Base-by-base conservation (phyloP, 352 stramenopile species). In the Pythium periplocum region DNA sequence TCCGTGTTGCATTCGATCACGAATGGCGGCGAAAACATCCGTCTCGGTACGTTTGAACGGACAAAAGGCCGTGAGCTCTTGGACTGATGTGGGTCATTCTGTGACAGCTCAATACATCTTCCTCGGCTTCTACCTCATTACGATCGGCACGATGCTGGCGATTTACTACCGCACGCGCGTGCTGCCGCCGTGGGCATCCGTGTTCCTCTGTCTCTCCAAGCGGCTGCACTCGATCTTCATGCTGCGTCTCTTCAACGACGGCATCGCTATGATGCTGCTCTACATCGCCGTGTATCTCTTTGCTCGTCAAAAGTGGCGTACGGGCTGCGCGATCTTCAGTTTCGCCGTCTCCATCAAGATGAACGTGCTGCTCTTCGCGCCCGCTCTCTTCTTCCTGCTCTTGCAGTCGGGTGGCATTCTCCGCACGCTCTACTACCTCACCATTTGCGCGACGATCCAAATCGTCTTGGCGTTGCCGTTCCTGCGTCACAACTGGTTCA, bases 231-330 rank as follows among this genome's bases (percentile, higher is more conserved):
- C 94, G 44, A 98, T 99, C 62, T 99, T 97, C 71, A 74, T 99
- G 62, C 76, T 99, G 47, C 90, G 97, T 45, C 83, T 99, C 55
- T 99, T 99, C 74, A 99, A 99, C 75, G 97, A 99, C 67, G 90
- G 88, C 43, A 72, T 98, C 17, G 92, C 95, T 4, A 98, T 99
- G 92, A 82, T 98, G 66, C 65, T 99, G 32, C 66, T 98, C 11
- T 98, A 98, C 61, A 73, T 97, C 42, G 88, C 96, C 2, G 80
- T 98, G 17, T 97, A 93, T 59, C 57, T 96, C 1, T 91, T 92
- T 51, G 78, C 73, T 37, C 73, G 80, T 40, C 83, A 89, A 57
- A 75, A 84, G 41, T 97, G 85, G 85, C 80, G 84, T 44, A 68
- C 86, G 45, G 95, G 92, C 44, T 98, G 93, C 56, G 71, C 96